Percentiles rank a stretch among this genome's conserved stretches.
These are phyloP conservation scores for Penicillium sp. DNA, from an alignment of 2,329 filamentous ascomycete genomes.

Conservation along the genomic window DNA sequence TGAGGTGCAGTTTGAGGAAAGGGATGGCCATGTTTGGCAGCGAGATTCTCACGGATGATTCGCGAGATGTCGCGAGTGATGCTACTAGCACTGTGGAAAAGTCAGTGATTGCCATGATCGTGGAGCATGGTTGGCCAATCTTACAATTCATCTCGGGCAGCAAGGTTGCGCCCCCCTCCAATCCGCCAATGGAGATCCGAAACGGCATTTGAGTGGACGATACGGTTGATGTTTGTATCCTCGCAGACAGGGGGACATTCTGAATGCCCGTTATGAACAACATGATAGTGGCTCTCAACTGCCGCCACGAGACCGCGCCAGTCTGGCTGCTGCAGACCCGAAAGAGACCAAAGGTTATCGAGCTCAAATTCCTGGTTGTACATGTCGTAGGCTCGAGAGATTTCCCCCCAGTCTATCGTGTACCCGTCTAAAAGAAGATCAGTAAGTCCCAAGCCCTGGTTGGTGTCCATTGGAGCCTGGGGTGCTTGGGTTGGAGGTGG, in stretches of 20 bases:
- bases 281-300: constrained; percentile 41
- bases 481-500: constrained; percentile 21
- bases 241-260: constrained; percentile 32
- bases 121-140: constrained; percentile 9
- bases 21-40: constrained; percentile 19
- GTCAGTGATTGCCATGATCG: constrained; percentile 15
- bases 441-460: constrained; percentile 27
- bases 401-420: constrained; percentile 35
- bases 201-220: constrained; percentile 32
- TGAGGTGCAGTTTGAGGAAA: constrained; percentile 9
- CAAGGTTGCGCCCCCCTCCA: constrained; percentile 25
- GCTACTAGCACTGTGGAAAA: constrained; percentile 34
- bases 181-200: constrained; percentile 35
- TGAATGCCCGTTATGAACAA: constrained; percentile 35
- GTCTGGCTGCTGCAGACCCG: constrained; percentile 38
- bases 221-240: constrained; percentile 32
- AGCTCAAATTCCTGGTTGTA: constrained; percentile 39
- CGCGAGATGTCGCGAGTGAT: constrained; percentile 40
- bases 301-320: constrained; percentile 42
- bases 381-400: constrained; percentile 33
- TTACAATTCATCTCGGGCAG: constrained; percentile 41
- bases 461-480: constrained; percentile 23
- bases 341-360: constrained; percentile 40
- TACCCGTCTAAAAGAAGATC: constrained; percentile 37
- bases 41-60: constrained; percentile 38